Percentiles rank a stretch among this genome's conserved stretches.
phyloP scores from a whole-genome alignment of 2,329 filamentous ascomycete species.

The Emergomyces pasteurianus region DNA sequence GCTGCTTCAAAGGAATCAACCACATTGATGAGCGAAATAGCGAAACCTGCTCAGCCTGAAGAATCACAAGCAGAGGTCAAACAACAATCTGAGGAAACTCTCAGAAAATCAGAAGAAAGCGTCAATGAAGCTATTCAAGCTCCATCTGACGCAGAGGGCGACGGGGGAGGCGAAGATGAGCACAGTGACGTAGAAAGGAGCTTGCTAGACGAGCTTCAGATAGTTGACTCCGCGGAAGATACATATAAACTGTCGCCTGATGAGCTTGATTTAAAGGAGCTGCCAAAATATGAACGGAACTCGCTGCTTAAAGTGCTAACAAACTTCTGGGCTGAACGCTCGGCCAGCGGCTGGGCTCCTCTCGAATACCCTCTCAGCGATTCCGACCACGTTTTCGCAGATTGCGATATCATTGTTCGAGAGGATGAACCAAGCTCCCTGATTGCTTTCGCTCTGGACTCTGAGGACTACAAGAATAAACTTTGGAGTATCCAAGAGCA shows the following conservation, averaged over 20 bases:
- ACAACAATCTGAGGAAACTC: constrained; percentile 18
- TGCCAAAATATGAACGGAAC: constrained; percentile 85
- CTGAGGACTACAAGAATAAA: constrained; percentile 74
- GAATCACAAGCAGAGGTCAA: constrained; percentile 25
- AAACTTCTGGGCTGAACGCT: constrained; percentile 97
- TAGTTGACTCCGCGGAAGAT: constrained; percentile 38
- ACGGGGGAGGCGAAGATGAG: constrained; percentile 54
- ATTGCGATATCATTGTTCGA: constrained; percentile 91
- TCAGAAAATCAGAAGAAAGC: constrained; percentile 23
- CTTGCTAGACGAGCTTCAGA: constrained; percentile 54
- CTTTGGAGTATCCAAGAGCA: constrained; percentile 38
- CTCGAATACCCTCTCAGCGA: constrained; percentile 83
- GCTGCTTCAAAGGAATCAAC: constrained; percentile 8
- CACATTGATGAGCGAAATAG: constrained; percentile 14
- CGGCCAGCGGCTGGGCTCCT: constrained; percentile 83
- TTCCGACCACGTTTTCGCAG: constrained; percentile 89
- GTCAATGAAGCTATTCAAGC: constrained; percentile 37
- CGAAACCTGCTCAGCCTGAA: constrained; percentile 19
- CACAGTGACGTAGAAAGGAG: constrained; percentile 62
- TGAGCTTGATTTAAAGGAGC: constrained; percentile 52
- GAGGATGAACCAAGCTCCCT: constrained; percentile 96
- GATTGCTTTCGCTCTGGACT: constrained; percentile 83
- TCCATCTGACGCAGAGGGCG: constrained; percentile 56
- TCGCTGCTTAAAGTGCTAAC: constrained; percentile 92
- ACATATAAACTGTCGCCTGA: constrained; percentile 40